phyloP scores from a whole-genome alignment of 345 rosid species.

The Jatropha curcas region DNA sequence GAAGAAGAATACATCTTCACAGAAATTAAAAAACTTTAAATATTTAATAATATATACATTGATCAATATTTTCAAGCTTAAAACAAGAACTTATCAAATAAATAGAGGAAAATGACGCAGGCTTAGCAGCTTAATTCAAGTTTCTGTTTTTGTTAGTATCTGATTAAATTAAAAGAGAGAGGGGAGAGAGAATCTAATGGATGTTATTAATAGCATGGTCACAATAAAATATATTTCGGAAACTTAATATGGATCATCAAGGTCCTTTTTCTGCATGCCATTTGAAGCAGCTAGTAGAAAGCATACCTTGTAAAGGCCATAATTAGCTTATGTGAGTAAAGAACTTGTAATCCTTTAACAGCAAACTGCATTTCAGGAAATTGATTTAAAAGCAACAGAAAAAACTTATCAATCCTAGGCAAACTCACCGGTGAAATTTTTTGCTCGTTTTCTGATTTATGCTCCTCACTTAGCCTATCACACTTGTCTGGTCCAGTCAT shows the following conservation, averaged over 20 bases:
- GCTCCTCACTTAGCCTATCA: not conserved
- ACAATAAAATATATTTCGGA: not conserved
- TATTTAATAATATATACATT: not conserved
- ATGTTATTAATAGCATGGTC: not conserved
- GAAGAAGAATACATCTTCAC: not conserved
- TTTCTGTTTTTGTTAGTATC: not conserved
- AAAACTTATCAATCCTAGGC: not conserved
- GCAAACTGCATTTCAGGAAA: not conserved
- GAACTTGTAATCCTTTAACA: not conserved
- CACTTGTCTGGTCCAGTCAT: not conserved
- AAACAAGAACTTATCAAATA: not conserved
- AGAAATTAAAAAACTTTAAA: not conserved
- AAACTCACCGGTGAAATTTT: constrained; percentile 27
- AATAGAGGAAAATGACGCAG: not conserved
- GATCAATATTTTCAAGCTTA: not conserved
- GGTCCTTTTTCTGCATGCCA: not conserved
- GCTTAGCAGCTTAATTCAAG: not conserved
- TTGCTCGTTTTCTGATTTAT: constrained; percentile 19
- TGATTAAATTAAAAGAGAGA: not conserved
- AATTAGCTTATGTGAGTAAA: not conserved
- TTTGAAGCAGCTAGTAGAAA: not conserved
- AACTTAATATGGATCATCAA: not conserved
- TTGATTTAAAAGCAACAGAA: not conserved
- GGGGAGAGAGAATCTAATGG: not conserved
- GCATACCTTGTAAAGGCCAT: not conserved